Base-by-base conservation (phyloP, 2,329 filamentous ascomycete genomes). In the Microcyclosporella mali region DNA sequence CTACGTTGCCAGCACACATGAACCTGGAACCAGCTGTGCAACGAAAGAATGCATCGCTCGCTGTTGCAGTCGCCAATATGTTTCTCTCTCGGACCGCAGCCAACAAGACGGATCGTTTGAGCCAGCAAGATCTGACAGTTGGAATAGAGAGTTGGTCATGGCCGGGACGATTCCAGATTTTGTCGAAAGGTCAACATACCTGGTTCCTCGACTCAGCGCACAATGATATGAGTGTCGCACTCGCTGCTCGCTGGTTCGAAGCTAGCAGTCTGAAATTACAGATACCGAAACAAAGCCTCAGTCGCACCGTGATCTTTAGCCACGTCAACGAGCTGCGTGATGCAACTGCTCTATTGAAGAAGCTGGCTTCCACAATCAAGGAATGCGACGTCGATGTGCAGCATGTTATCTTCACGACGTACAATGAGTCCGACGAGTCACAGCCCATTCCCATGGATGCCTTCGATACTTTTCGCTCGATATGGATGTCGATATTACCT, bases 201-300 rank as follows among this genome's bases (percentile, higher is more conserved):
- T 71, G 68, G 68, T 69, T 62, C 40, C 43, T 71, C 16, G 68
- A 71, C 45, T 62, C 65, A 9, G 69, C 69, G 1, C 67, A 71
- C 46, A 71, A 70, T 39, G 57, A 63, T 4, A 48, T 70, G 49
- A 70, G 68, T 51, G 47, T 70, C 3, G 47, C 40, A 4, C 53
- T 64, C 41, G 61, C 62, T 11, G 63, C 60, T 9, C 47, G 62
- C 33, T 71, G 68, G 67, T 70, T 65, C 45, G 55, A 56, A 3
- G 53, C 32, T 19, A 33, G 36, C 15, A 33, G 10, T 18, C 36
- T 7, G 19, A n/a, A 16, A 17, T n/a, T 14, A 4, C 6, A 34
- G 7, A 15, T 14, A 9, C 28, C 37, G 3, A n/a, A n/a, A n/a
- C n/a, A n/a, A n/a, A n/a, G n/a, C n/a, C n/a, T n/a, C n/a, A n/a